phyloP scores from a whole-genome alignment of 768 basidiomycete species.

The Tulasnella sp. region DNA sequence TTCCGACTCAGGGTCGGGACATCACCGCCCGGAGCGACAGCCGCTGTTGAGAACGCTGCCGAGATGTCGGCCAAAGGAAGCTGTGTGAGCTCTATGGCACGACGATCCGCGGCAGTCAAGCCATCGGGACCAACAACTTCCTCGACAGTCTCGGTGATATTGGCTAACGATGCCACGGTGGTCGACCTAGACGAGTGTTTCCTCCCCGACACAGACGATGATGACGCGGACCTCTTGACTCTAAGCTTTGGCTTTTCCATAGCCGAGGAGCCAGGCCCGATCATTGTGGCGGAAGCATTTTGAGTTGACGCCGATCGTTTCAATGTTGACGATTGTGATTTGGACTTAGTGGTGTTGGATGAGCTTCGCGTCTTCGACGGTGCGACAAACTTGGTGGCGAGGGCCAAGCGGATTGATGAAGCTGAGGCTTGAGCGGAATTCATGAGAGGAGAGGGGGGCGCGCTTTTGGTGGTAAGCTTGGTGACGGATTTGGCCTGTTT shows the following conservation, averaged over 20 bases:
- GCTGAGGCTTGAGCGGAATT: not conserved
- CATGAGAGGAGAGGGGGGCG: conserved; percentile 2
- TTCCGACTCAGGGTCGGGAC: not conserved
- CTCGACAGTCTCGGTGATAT: not conserved
- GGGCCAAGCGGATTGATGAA: not conserved
- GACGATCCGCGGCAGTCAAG: conserved; percentile 9
- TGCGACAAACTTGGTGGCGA: conserved; percentile 11
- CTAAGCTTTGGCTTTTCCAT: not conserved
- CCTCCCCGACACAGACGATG: conserved; percentile 1
- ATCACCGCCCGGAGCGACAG: not conserved
- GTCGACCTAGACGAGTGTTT: not conserved
- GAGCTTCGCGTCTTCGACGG: not conserved
- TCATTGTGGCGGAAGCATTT: not conserved
- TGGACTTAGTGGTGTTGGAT: conserved; percentile 3
- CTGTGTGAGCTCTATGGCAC: conserved; percentile 7
- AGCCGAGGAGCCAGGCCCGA: not conserved
- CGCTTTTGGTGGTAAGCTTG: not conserved
- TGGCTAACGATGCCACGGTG: not conserved
- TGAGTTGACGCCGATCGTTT: not conserved
- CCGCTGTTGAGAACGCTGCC: not conserved
- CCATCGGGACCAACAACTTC: conserved; percentile 1
- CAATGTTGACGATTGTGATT: conserved; percentile 11
- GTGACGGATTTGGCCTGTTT: not conserved
- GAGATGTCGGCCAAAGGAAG: conserved; percentile 10
- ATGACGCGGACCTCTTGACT: not conserved